A percentile compares a stretch with the other conserved stretches of the same genome.
Evolutionary conservation across 108 stramenopile genomes (phyloP).

Genomic region (Craspedostauros australis): DNA sequence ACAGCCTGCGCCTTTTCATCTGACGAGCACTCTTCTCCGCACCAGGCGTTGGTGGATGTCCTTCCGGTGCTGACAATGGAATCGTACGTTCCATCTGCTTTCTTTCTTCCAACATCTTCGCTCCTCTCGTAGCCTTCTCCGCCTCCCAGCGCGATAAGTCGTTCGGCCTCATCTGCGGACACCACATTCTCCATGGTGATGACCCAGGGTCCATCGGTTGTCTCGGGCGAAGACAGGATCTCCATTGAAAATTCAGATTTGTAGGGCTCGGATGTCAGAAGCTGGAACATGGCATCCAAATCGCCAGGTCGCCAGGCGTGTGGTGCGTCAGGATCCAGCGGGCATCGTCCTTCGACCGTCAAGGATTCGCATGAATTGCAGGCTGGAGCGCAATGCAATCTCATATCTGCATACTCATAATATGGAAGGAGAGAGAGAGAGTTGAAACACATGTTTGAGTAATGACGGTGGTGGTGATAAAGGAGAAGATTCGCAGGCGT

Average conservation of each 20-base stretch:
- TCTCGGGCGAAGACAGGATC: constrained; percentile 50
- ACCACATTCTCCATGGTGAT: constrained; percentile 80
- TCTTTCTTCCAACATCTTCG: constrained; percentile 63
- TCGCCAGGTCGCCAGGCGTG: constrained; percentile 53
- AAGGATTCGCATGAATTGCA: constrained; percentile 57
- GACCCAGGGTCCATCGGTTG: constrained; percentile 79
- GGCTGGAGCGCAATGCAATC: constrained; percentile 49
- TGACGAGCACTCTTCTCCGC: constrained; percentile 35
- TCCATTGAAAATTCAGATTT: constrained; percentile 41
- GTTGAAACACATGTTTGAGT: too few species aligned
- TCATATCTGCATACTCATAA: too few species aligned
- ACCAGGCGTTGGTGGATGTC: constrained; percentile 76
- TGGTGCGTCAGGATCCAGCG: constrained; percentile 42
- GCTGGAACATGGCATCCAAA: constrained; percentile 60
- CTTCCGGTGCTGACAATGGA: constrained; percentile 30
- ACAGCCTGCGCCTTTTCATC: constrained; percentile 31
- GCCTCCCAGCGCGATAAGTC: constrained; percentile 58
- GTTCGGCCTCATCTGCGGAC: constrained; percentile 63
- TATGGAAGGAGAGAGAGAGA: too few species aligned
- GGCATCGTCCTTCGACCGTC: constrained; percentile 44
- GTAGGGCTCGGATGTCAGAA: constrained; percentile 39
- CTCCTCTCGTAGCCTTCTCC: constrained; percentile 67
- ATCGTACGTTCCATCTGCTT: constrained; percentile 62
- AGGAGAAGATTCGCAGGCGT: too few species aligned
- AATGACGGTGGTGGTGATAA: too few species aligned